Conservation (phyloP, 2,329 filamentous ascomycete species). For the Fusarium ramigenum region DNA sequence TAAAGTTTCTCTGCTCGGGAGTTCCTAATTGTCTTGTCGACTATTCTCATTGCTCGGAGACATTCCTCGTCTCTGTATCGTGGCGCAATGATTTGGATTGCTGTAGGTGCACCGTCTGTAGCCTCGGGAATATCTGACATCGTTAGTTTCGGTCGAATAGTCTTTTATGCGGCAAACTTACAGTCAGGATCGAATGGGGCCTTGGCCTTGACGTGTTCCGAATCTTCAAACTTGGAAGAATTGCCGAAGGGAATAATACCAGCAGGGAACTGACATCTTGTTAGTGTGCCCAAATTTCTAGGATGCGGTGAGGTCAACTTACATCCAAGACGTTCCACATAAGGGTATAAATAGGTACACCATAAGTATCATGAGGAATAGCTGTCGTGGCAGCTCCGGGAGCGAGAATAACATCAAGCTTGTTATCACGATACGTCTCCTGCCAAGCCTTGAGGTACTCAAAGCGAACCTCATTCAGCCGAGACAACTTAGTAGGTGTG, state of each 20-base stretch:
- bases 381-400: constrained; percentile 28
- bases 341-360: constrained; percentile 31
- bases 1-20: background rate
- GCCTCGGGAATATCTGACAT: constrained; percentile 23
- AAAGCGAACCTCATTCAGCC: background rate
- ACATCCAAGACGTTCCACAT: constrained; percentile 41
- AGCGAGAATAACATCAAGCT: constrained; percentile 30
- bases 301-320: no score
- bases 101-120: constrained; percentile 24
- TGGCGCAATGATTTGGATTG: constrained; percentile 32
- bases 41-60: constrained; percentile 30
- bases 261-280: constrained; percentile 19
- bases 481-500: background rate
- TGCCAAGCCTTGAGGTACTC: constrained; percentile 26
- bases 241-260: constrained; percentile 34
- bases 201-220: constrained; percentile 4
- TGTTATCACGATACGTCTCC: constrained; percentile 21
- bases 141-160: background rate
- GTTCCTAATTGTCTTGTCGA: constrained; percentile 12
- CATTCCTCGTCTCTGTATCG: constrained; percentile 38
- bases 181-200: constrained; percentile 36
- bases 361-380: constrained; percentile 37
- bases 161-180: background rate
- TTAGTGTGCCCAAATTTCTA: no score
- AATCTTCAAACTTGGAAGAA: constrained; percentile 26